These are phyloP conservation scores for Jatropha podagrica DNA, from an alignment of 441 rosid genomes.

Conservation along the genomic window DNA sequence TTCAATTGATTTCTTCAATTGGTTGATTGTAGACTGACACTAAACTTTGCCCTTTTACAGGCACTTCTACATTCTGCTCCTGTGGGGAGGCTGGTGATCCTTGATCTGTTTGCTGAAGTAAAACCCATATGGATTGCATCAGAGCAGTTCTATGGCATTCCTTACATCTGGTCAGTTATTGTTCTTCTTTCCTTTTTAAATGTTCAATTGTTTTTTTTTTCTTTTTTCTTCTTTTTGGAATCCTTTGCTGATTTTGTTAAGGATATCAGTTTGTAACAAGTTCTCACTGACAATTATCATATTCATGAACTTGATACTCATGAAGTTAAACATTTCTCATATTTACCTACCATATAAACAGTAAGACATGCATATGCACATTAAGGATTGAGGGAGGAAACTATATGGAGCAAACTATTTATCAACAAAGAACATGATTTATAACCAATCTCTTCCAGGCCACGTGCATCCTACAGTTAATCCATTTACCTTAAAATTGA, in stretches of 20 bases:
- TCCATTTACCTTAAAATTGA: not conserved
- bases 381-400: too few species aligned
- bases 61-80: slow-evolving; percentile 74
- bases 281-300: too few species aligned
- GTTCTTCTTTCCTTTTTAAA: not conserved
- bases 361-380: too few species aligned
- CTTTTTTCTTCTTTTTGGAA: not conserved
- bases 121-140: slow-evolving; percentile 66
- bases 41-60: slow-evolving; percentile 33
- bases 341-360: too few species aligned
- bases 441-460: not conserved
- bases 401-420: too few species aligned
- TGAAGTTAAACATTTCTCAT: too few species aligned
- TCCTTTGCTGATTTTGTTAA: too few species aligned
- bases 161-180: slow-evolving; percentile 66
- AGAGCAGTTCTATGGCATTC: slow-evolving; percentile 65
- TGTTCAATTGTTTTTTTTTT: not conserved
- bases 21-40: slow-evolving; percentile 10
- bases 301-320: too few species aligned
- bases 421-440: not conserved
- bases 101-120: slow-evolving; percentile 72
- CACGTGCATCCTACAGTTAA: slow-evolving; percentile 2
- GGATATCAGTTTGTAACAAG: too few species aligned
- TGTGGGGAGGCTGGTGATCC: slow-evolving; percentile 60
- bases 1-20: slow-evolving; percentile 7